A percentile compares a stretch with the other conserved stretches of the same genome.
phyloP scores from a whole-genome alignment of 768 basidiomycete genomes.

The Leccinum longicurvipes region DNA sequence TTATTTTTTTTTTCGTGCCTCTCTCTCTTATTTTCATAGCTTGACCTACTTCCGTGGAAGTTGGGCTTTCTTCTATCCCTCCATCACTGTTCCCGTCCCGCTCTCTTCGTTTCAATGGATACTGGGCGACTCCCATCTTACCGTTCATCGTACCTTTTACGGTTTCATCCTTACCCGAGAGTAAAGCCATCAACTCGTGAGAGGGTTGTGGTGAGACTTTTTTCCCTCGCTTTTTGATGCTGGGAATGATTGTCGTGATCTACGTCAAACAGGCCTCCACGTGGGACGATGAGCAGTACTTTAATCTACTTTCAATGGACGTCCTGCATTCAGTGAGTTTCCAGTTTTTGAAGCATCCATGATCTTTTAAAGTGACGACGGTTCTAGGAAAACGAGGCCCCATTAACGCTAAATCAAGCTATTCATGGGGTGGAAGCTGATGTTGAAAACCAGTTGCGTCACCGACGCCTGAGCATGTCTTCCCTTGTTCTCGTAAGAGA shows the following conservation, averaged over 20 bases:
- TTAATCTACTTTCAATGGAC: background rate
- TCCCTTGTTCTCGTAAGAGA: constrained; percentile 24
- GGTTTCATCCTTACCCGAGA: constrained; percentile 31
- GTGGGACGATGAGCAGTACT: background rate
- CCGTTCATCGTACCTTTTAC: constrained; percentile 27
- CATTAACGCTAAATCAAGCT: constrained; percentile 1
- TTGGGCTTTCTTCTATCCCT: background rate
- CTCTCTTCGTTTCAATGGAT: constrained; percentile 15
- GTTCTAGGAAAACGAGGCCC: constrained; percentile 9
- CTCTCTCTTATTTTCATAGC: background rate
- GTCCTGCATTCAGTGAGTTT: background rate
- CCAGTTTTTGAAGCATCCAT: background rate
- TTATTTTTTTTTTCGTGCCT: constrained; percentile 6
- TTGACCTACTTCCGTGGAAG: background rate
- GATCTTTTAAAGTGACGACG: background rate
- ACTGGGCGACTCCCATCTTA: constrained; percentile 18
- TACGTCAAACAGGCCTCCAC: constrained; percentile 9
- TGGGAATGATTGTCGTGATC: constrained; percentile 9
- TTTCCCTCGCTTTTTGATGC: constrained; percentile 1
- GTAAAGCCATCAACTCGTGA: constrained; percentile 20
- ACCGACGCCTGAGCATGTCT: constrained; percentile 16
- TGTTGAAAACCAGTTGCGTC: background rate
- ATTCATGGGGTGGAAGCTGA: constrained; percentile 1
- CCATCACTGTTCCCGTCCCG: background rate
- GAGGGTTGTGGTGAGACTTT: constrained; percentile 21